These are phyloP conservation scores for Elsinoe ampelina DNA, from an alignment of 2,329 filamentous ascomycete species.

Conservation along the genomic window DNA sequence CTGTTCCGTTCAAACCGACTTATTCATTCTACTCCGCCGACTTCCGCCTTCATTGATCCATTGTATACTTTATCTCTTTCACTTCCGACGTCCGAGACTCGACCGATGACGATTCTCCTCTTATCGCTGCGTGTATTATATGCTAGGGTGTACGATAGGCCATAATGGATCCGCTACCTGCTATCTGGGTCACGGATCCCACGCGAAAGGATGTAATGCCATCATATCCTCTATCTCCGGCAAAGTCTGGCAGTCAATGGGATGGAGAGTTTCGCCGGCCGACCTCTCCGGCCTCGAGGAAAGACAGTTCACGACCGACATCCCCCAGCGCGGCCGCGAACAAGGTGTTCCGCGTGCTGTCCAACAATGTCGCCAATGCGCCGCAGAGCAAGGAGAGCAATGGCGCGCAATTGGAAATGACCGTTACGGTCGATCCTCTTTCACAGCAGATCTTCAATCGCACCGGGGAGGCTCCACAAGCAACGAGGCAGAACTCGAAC, in stretches of 20 bases:
- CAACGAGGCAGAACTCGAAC: conserved; percentile 13
- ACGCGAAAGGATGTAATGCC: conserved; percentile 27
- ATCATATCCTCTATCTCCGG: conserved; percentile 18
- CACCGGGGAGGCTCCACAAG: conserved; percentile 30
- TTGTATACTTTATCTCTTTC: not conserved
- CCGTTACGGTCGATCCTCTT: conserved; percentile 12
- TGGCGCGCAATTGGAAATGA: conserved; percentile 3
- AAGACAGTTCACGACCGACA: conserved; percentile 9
- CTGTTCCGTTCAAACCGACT: not conserved
- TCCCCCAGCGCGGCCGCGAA: conserved; percentile 14
- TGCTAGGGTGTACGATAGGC: not conserved
- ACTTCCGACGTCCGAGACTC: not conserved
- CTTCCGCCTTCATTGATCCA: conserved; percentile 6
- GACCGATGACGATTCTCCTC: conserved; percentile 4
- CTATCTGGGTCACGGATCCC: conserved; percentile 38
- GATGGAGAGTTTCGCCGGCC: conserved; percentile 12
- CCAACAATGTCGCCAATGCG: conserved; percentile 16
- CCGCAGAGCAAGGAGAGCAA: conserved; percentile 5
- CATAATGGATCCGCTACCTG: conserved; percentile 33
- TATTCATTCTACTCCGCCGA: not conserved
- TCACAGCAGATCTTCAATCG: conserved; percentile 51
- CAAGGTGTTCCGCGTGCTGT: conserved; percentile 21
- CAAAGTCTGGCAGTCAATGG: conserved; percentile 3
- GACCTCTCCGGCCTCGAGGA: conserved; percentile 2
- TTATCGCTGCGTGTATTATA: conserved; percentile 1